These are phyloP conservation scores for Hyphopichia homilentoma DNA, from an alignment of 805 yeast genomes.

Conservation along the genomic window DNA sequence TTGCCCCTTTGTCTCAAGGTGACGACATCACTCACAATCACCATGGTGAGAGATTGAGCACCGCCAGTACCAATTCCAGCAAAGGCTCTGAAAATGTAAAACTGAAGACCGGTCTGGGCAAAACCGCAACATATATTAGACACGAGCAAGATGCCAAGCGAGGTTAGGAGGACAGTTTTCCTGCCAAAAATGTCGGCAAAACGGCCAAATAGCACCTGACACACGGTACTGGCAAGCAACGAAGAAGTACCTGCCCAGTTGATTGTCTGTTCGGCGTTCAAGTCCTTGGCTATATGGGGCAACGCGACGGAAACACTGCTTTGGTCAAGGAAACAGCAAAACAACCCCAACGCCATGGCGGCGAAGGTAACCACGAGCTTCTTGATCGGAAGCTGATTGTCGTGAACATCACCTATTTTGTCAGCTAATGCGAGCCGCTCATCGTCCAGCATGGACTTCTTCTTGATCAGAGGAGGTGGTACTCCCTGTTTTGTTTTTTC, in stretches of 20 bases:
- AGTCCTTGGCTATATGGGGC: slow-evolving; percentile 40
- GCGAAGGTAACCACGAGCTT: slow-evolving; percentile 30
- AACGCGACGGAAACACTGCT: slow-evolving; percentile 43
- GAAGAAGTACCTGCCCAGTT: slow-evolving; percentile 75
- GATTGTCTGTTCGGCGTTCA: slow-evolving; percentile 41
- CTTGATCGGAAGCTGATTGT: slow-evolving; percentile 32
- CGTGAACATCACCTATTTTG: slow-evolving; percentile 35
- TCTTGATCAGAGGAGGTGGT: too few species aligned
- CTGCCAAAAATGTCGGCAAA: slow-evolving; percentile 64
- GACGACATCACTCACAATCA: slow-evolving; percentile 53
- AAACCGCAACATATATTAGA: slow-evolving; percentile 43
- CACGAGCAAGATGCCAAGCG: slow-evolving; percentile 41
- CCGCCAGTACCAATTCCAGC: slow-evolving; percentile 64
- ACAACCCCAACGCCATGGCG: slow-evolving; percentile 32
- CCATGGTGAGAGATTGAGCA: slow-evolving; percentile 46
- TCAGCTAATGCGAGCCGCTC: slow-evolving; percentile 16
- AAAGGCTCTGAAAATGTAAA: slow-evolving; percentile 48
- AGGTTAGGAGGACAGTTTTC: slow-evolving; percentile 39
- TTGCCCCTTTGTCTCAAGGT: slow-evolving; percentile 51
- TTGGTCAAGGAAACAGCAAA: slow-evolving; percentile 43
- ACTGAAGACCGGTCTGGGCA: slow-evolving; percentile 40
- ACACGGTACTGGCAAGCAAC: slow-evolving; percentile 64
- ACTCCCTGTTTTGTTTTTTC: too few species aligned
- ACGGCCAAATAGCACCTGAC: slow-evolving; percentile 72
- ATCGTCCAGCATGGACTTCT: too few species aligned